Evolutionary conservation across 2,329 filamentous ascomycete genomes (phyloP).

Genomic region (Talaromyces marneffei): DNA sequence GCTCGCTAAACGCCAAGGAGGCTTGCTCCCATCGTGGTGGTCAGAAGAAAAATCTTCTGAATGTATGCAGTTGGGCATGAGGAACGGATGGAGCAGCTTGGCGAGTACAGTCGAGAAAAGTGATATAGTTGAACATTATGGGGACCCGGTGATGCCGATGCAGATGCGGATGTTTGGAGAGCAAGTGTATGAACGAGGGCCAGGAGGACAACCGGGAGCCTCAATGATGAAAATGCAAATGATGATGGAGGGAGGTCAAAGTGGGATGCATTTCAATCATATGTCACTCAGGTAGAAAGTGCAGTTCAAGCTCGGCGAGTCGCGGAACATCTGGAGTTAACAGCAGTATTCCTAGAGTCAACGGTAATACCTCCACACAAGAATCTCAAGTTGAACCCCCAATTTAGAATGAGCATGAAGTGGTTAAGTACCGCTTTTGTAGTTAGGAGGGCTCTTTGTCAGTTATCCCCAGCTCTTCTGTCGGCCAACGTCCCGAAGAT

Average conservation of each 20-base stretch:
- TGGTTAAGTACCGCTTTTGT: background rate
- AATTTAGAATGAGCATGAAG: background rate
- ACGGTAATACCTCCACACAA: background rate
- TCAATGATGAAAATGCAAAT: background rate
- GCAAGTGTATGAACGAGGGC: background rate
- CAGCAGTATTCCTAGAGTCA: background rate
- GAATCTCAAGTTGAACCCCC: background rate
- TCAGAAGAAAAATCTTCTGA: background rate
- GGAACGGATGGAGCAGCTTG: background rate
- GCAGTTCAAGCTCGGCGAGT: background rate
- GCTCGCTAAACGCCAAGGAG: background rate
- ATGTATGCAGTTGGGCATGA: background rate
- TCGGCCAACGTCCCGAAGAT: background rate
- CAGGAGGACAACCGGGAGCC: background rate
- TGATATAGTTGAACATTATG: background rate
- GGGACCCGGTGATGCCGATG: background rate
- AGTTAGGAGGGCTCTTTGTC: background rate
- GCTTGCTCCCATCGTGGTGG: background rate
- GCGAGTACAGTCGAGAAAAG: background rate
- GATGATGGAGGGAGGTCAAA: background rate
- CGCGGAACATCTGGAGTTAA: background rate
- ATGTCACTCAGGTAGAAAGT: background rate
- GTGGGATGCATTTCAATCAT: background rate
- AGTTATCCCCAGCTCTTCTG: background rate
- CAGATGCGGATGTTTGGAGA: background rate